These are phyloP conservation scores for Termitomyces sp. DNA, from an alignment of 768 basidiomycete species.

Conservation along the genomic window DNA sequence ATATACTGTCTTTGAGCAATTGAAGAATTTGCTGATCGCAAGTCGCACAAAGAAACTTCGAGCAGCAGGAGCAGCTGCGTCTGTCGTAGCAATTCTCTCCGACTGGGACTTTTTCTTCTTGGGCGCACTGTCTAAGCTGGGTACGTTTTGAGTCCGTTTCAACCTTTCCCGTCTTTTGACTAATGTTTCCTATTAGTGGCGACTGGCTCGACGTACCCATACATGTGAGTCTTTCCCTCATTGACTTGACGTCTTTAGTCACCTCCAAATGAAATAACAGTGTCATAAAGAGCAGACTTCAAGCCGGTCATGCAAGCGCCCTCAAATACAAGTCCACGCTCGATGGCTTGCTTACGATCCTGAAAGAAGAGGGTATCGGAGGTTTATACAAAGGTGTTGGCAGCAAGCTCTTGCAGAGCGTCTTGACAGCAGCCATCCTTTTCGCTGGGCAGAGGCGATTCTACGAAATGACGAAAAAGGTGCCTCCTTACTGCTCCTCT, in stretches of 20 bases:
- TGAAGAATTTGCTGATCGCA: slow-evolving; percentile 78
- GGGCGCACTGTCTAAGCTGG: slow-evolving; percentile 90
- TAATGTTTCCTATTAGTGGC: slow-evolving; percentile 29
- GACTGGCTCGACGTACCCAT: slow-evolving; percentile 43
- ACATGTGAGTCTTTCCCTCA: slow-evolving; percentile 31
- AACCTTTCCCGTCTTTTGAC: background rate
- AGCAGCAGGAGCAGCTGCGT: slow-evolving; percentile 36
- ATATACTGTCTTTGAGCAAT: slow-evolving; percentile 93
- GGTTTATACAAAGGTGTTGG: slow-evolving; percentile 85
- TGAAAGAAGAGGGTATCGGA: slow-evolving; percentile 71
- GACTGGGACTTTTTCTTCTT: slow-evolving; percentile 93
- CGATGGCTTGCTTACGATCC: slow-evolving; percentile 72
- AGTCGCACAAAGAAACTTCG: slow-evolving; percentile 51
- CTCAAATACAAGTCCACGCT: slow-evolving; percentile 70
- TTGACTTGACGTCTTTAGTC: background rate
- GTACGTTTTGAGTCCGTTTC: slow-evolving; percentile 29
- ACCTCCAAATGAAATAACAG: slow-evolving; percentile 21
- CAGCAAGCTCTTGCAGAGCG: slow-evolving; percentile 88
- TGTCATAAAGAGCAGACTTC: slow-evolving; percentile 75
- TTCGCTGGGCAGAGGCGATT: slow-evolving; percentile 86
- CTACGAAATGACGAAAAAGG: slow-evolving; percentile 64
- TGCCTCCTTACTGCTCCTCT: slow-evolving; percentile 11
- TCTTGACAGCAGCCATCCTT: slow-evolving; percentile 89
- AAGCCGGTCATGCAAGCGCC: slow-evolving; percentile 66
- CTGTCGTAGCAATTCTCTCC: slow-evolving; percentile 48